These are phyloP conservation scores for Pichia sp. DNA, from an alignment of 1,139 yeast genomes.

Conservation along the genomic window DNA sequence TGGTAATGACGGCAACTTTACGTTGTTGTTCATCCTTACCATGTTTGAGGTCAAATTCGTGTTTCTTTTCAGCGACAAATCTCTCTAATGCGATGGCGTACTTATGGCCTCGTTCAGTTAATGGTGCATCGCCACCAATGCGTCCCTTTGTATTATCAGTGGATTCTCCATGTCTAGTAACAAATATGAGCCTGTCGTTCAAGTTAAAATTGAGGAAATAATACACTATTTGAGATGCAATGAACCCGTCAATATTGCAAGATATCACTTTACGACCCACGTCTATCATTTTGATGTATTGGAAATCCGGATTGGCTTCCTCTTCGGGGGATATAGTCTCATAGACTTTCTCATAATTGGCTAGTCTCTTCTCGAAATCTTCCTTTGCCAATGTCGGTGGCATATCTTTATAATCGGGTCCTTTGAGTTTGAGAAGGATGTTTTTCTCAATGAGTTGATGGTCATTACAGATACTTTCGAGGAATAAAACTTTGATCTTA, in stretches of 20 bases:
- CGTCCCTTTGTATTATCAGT: slow-evolving; percentile 75
- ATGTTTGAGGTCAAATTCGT: slow-evolving; percentile 38
- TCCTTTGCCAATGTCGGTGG: slow-evolving; percentile 72
- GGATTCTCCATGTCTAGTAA: slow-evolving; percentile 91
- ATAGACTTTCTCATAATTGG: slow-evolving; percentile 83
- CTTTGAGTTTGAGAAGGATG: slow-evolving; percentile 75
- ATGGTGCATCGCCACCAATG: slow-evolving; percentile 86
- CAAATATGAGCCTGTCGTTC: slow-evolving; percentile 90
- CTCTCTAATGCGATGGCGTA: slow-evolving; percentile 66
- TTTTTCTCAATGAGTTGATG: slow-evolving; percentile 71
- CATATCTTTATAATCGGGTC: slow-evolving; percentile 89
- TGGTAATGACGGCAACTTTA: slow-evolving; percentile 87
- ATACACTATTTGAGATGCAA: slow-evolving; percentile 90
- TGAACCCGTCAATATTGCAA: slow-evolving; percentile 83
- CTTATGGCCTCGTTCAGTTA: slow-evolving; percentile 72
- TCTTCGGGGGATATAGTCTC: slow-evolving; percentile 82
- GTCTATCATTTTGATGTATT: slow-evolving; percentile 91
- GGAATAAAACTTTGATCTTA: slow-evolving; percentile 69
- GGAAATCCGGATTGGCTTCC: slow-evolving; percentile 54
- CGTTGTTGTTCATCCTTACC: not conserved
- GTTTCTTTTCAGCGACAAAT: slow-evolving; percentile 69
- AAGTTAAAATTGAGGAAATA: slow-evolving; percentile 85
- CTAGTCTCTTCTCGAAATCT: slow-evolving; percentile 77
- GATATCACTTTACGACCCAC: slow-evolving; percentile 93
- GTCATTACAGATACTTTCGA: slow-evolving; percentile 86